A percentile compares a stretch with the other conserved stretches of the same genome.
phyloP scores from a whole-genome alignment of 139 green algal species.

The Choricystis sp. region DNA sequence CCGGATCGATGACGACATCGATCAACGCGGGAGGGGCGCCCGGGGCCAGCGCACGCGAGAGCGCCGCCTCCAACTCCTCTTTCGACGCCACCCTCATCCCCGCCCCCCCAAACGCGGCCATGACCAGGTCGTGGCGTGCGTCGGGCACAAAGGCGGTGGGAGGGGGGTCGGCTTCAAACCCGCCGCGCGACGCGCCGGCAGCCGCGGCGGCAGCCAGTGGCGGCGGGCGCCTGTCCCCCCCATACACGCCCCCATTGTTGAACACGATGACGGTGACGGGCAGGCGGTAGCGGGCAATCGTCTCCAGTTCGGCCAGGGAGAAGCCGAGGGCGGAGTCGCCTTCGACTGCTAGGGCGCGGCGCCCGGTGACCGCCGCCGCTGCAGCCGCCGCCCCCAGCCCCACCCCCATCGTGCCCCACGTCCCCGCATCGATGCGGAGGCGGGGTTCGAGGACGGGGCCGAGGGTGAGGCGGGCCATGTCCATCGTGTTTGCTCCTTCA shows the following conservation, averaged over 20 bases:
- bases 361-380: slow-evolving; percentile 7
- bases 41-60: slow-evolving; percentile 19
- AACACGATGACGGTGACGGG: slow-evolving; percentile 54
- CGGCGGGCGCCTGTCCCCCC: slow-evolving; percentile 40
- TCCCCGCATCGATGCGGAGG: slow-evolving; percentile 56
- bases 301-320: slow-evolving; percentile 58
- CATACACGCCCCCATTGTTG: slow-evolving; percentile 74
- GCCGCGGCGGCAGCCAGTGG: slow-evolving; percentile 16
- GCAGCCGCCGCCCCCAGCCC: slow-evolving; percentile 53
- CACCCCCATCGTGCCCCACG: slow-evolving; percentile 73
- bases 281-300: slow-evolving; percentile 49
- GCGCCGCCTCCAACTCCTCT: slow-evolving; percentile 22
- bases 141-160: slow-evolving; percentile 53
- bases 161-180: slow-evolving; percentile 33
- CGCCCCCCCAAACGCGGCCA: slow-evolving; percentile 47
- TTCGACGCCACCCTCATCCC: slow-evolving; percentile 19
- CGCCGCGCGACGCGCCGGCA: slow-evolving; percentile 14
- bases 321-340: slow-evolving; percentile 77
- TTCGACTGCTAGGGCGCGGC: slow-evolving; percentile 53
- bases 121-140: slow-evolving; percentile 43
- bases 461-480: slow-evolving; percentile 37
- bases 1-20: slow-evolving; percentile 52
- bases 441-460: slow-evolving; percentile 32
- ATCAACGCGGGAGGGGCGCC: slow-evolving; percentile 40
- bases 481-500: slow-evolving; percentile 77